Percentiles rank a stretch among this genome's conserved stretches.
phyloP scores from a whole-genome alignment of 2,329 filamentous ascomycete species.

The Cladosporium cucumerinum region DNA sequence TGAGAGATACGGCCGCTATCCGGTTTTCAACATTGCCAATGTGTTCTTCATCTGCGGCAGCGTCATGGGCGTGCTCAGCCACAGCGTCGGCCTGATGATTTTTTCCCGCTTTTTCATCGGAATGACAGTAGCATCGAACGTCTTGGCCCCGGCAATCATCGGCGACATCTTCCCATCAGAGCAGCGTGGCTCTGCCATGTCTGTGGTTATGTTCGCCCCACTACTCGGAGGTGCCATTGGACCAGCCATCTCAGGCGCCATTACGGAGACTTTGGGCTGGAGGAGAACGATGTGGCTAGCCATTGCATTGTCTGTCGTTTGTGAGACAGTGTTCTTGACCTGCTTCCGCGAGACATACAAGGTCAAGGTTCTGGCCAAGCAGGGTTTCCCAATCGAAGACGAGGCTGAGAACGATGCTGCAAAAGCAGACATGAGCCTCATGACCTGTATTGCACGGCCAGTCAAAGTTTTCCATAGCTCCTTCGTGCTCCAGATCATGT shows the following conservation, averaged over 20 bases:
- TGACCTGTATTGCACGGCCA: slow-evolving; percentile 41
- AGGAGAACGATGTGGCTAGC: slow-evolving; percentile 52
- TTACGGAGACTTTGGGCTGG: slow-evolving; percentile 57
- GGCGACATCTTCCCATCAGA: slow-evolving; percentile 61
- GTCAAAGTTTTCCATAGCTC: slow-evolving; percentile 46
- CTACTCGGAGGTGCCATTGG: slow-evolving; percentile 57
- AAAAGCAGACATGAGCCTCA: slow-evolving; percentile 24
- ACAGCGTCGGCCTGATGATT: slow-evolving; percentile 40
- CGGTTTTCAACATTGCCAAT: slow-evolving; percentile 40
- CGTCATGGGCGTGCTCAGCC: slow-evolving; percentile 38
- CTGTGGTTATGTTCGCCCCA: slow-evolving; percentile 55
- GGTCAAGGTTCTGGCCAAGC: slow-evolving; percentile 47
- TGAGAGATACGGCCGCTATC: slow-evolving; percentile 42
- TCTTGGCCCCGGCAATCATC: slow-evolving; percentile 61
- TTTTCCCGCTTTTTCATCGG: slow-evolving; percentile 44
- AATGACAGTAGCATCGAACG: slow-evolving; percentile 47
- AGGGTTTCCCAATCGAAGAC: not conserved
- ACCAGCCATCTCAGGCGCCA: slow-evolving; percentile 53
- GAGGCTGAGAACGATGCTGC: slow-evolving; percentile 12
- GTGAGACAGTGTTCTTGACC: slow-evolving; percentile 50
- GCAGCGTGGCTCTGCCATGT: slow-evolving; percentile 57
- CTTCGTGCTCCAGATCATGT: slow-evolving; percentile 53
- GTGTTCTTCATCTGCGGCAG: slow-evolving; percentile 43
- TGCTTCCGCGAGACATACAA: slow-evolving; percentile 61
- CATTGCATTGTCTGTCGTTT: slow-evolving; percentile 46